Percentiles rank a stretch among this genome's conserved stretches.
These are phyloP conservation scores for Wickerhamiella azymoides DNA, from an alignment of 805 yeast species.

Conservation along the genomic window DNA sequence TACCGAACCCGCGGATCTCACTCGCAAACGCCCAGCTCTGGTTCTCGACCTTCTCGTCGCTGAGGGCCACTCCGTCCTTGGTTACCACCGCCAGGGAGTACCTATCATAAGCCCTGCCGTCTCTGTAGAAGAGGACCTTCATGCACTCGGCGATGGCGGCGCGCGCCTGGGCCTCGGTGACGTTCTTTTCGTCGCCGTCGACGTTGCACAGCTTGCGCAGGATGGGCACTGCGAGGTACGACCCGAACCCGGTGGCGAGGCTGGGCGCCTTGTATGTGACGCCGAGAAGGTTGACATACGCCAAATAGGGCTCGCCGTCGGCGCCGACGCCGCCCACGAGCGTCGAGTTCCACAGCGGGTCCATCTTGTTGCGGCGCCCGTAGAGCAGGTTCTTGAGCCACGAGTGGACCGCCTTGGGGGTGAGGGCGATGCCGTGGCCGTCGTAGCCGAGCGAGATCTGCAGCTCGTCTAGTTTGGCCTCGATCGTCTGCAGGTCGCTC, in stretches of 20 bases:
- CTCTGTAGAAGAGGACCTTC: conserved; percentile 92
- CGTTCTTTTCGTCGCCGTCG: conserved; percentile 59
- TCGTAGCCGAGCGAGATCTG: conserved; percentile 73
- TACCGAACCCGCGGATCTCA: conserved; percentile 82
- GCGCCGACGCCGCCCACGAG: conserved; percentile 81
- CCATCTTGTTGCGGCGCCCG: conserved; percentile 78
- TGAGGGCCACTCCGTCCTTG: conserved; percentile 43
- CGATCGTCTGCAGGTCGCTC: conserved; percentile 79
- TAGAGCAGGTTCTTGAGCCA: conserved; percentile 76
- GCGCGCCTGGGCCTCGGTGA: conserved; percentile 63
- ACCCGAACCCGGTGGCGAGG: conserved; percentile 92
- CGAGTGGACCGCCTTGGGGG: conserved; percentile 81
- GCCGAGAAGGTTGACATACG: conserved; percentile 83
- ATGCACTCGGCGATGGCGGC: conserved; percentile 68
- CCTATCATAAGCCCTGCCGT: conserved; percentile 83
- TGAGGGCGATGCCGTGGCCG: conserved; percentile 46
- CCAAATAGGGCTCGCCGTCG: conserved; percentile 56
- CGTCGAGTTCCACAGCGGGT: conserved; percentile 91
- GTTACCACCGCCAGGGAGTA: conserved; percentile 69
- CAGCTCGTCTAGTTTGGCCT: conserved; percentile 60
- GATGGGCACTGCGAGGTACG: conserved; percentile 85
- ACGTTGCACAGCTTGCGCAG: conserved; percentile 70
- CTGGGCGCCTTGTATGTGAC: conserved; percentile 80
- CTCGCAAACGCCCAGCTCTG: conserved; percentile 51
- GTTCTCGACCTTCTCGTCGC: conserved; percentile 12